Percentiles rank a stretch among this genome's conserved stretches.
These are phyloP conservation scores for Citrus trifoliata DNA, from an alignment of 345 rosid genomes.

Conservation along the genomic window DNA sequence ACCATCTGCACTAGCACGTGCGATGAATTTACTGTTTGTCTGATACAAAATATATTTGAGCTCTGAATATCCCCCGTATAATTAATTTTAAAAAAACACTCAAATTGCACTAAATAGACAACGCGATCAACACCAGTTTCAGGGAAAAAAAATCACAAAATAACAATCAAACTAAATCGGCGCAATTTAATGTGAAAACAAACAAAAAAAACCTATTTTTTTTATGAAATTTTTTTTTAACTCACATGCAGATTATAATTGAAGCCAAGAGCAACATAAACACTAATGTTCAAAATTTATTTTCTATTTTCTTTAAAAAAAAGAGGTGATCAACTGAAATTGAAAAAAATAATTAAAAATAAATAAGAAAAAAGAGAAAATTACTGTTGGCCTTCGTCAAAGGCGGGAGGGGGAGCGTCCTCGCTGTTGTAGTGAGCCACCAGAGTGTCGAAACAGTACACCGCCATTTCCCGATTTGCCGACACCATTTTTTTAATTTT, in stretches of 20 bases:
- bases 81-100: not conserved
- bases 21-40: not conserved
- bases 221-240: not conserved
- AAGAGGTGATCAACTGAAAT: constrained; percentile 2
- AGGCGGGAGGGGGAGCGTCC: constrained; percentile 84
- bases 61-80: not conserved
- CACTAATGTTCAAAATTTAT: not conserved
- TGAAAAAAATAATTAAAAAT: not conserved
- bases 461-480: constrained; percentile 97
- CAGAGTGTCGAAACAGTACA: constrained; percentile 90
- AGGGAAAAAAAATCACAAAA: too few species aligned
- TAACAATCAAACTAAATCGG: not conserved
- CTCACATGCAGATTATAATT: not conserved
- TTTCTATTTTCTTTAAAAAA: too few species aligned
- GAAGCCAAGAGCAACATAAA: not conserved
- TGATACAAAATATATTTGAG: not conserved
- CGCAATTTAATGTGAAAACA: not conserved
- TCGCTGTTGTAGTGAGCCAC: constrained; percentile 88
- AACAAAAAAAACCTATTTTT: too few species aligned
- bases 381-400: constrained; percentile 82
- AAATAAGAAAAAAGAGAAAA: not conserved
- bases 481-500: constrained; percentile 57
- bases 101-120: not conserved
- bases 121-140: not conserved
- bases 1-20: not conserved